These are phyloP conservation scores for Hypoxylon sp. DNA, from an alignment of 2,329 filamentous ascomycete species.

Conservation along the genomic window DNA sequence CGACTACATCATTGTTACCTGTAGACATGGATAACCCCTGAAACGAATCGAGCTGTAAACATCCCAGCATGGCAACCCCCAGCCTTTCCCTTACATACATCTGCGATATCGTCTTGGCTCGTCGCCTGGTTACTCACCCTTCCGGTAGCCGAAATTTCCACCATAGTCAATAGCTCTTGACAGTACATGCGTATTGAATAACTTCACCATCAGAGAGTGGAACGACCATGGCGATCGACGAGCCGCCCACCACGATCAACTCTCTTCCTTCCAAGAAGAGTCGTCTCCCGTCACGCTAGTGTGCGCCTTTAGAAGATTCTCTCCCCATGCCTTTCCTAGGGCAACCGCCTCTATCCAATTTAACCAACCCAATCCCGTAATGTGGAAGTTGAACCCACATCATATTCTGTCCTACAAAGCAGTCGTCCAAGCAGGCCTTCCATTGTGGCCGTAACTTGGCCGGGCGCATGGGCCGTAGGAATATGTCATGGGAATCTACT, in stretches of 20 bases:
- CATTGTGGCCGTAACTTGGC: conserved; percentile 34
- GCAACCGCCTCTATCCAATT: conserved; percentile 9
- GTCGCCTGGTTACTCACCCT: conserved; percentile 31
- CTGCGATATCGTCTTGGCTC: conserved; percentile 48
- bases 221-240: conserved; percentile 34
- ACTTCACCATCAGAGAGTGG: conserved; percentile 28
- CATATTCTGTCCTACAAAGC: conserved; percentile 29
- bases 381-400: conserved; percentile 25
- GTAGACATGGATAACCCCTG: conserved; percentile 40
- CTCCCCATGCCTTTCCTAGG: conserved; percentile 25
- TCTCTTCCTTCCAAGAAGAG: conserved; percentile 30
- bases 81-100: conserved; percentile 46
- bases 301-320: conserved; percentile 14
- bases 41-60: conserved; percentile 35
- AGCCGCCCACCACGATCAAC: conserved; percentile 34
- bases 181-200: conserved; percentile 30
- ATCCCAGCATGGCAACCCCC: conserved; percentile 37
- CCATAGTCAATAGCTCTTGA: conserved; percentile 27
- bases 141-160: conserved; percentile 39
- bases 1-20: conserved; percentile 46
- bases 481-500: conserved; percentile 45
- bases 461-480: conserved; percentile 27
- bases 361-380: conserved; percentile 8
- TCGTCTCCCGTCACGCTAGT: conserved; percentile 31
- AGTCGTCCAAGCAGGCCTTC: conserved; percentile 25